Evolutionary conservation across 202 grass and related monocot species (phyloP).

Genomic region (Hordeum pubiflorum): DNA sequence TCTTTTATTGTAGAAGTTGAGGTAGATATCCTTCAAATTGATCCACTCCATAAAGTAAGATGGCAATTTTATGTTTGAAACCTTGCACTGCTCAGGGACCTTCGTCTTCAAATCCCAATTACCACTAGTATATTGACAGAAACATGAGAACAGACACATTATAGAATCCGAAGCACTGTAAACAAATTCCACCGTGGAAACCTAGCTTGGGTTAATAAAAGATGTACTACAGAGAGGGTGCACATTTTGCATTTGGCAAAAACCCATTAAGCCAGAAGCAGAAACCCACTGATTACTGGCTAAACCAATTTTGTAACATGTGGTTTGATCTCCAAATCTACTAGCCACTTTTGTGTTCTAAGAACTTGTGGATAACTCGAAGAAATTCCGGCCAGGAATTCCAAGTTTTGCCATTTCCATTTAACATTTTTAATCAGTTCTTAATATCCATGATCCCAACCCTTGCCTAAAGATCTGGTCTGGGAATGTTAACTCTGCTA

Average conservation of each 20-base stretch:
- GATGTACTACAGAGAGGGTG: background rate
- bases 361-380: background rate
- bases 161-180: background rate
- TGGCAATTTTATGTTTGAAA: conserved; percentile 69
- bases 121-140: conserved; percentile 46
- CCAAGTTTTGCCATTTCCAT: background rate
- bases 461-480: background rate
- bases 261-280: background rate
- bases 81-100: conserved; percentile 75
- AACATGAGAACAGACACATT: background rate
- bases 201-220: background rate
- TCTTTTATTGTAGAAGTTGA: conserved; percentile 84
- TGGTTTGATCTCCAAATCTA: background rate
- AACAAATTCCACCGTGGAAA: background rate
- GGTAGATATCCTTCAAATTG: conserved; percentile 84
- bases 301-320: background rate
- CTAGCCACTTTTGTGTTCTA: background rate
- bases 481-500: background rate
- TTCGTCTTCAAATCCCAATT: conserved; percentile 95
- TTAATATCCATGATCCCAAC: background rate
- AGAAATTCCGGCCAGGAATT: background rate
- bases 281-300: background rate
- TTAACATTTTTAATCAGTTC: background rate
- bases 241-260: background rate
- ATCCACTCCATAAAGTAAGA: conserved; percentile 90